phyloP scores from a whole-genome alignment of 1,284 basidiomycete species.

The Microbotryum intermedium region DNA sequence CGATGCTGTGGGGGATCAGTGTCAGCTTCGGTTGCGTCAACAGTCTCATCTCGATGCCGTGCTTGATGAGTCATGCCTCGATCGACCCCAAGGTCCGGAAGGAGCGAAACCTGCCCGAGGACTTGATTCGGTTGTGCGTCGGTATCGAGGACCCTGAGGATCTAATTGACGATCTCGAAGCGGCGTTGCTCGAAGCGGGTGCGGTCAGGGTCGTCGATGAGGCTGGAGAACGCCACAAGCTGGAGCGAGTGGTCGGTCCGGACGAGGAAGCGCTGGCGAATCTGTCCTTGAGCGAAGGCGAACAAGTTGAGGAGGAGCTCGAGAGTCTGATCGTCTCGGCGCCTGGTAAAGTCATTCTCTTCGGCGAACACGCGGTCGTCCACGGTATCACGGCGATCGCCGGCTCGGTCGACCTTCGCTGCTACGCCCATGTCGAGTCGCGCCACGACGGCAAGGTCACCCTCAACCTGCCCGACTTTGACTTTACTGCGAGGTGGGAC shows the following conservation, averaged over 20 bases:
- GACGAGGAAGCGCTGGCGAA: neutral
- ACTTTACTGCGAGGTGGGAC: conserved; percentile 73
- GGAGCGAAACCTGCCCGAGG: conserved; percentile 88
- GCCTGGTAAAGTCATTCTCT: conserved; percentile 96
- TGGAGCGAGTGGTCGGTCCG: conserved; percentile 27
- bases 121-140: conserved; percentile 94
- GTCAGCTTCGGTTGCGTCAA: conserved; percentile 98
- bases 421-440: conserved; percentile 75
- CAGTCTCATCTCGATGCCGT: conserved; percentile 98
- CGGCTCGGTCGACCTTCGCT: conserved; percentile 87
- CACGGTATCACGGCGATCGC: conserved; percentile 95
- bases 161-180: conserved; percentile 88
- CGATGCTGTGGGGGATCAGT: conserved; percentile 92
- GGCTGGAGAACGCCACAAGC: conserved; percentile 27
- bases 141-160: conserved; percentile 95
- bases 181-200: conserved; percentile 81
- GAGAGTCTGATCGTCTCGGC: conserved; percentile 70
- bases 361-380: conserved; percentile 98
- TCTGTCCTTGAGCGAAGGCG: neutral
- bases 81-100: conserved; percentile 90
- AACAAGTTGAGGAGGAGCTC: neutral
- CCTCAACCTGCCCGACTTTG: conserved; percentile 72
- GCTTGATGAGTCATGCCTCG: conserved; percentile 98
- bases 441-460: conserved; percentile 65
- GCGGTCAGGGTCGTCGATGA: conserved; percentile 53